Base-by-base conservation (phyloP, 106 monocot species). In the Dendrobium huoshanense region DNA sequence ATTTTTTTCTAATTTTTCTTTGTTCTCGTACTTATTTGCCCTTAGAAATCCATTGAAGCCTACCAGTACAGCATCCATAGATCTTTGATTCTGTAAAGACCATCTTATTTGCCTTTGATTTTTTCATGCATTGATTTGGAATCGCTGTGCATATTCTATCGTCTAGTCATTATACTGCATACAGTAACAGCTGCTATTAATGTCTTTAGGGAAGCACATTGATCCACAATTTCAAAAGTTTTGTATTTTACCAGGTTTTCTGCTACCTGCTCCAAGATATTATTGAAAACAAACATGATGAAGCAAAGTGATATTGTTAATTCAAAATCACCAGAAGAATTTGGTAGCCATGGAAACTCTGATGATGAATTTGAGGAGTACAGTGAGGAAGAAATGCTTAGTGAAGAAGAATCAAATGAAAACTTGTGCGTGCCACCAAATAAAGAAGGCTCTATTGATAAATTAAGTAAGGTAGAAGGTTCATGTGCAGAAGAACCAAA, bases 351-450 rank as follows among this genome's bases (percentile, higher is more conserved):
- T 48, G 77, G 67, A 37, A 29, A 25, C 45, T 27, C 41, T 0
- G 41, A 41, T 22, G 20, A 58, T 61, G 81, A 75, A 51, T 24
- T 13, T 45, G 59, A 75, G 41, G 55, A 76, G 42, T 25, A 17
- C 51, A 43, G 75, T 25, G 67, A 67, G 10, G 77, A 77, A 51
- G 82, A 75, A 76, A 75, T 75, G 45, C 40, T 33, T 54, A 29
- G 43, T 19, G 81, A 76, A 76, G 81, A 82, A 40, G 77, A 47
- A 22, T 2, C 33, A 27, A 73, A 43, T 40, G 81, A 81, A 41
- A 72, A 76, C 33, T 73, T 56, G 56, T 41, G 17, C 56, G 29
- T 55, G 9, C 18, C 55, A 75, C 25, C 73, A 42, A 58, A 51
- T 74, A 75, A 81, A 48, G 80, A 81, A 73, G 73, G 55, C 47